Percentiles rank a stretch among this genome's conserved stretches.
These are phyloP conservation scores for Fusarium algeriense DNA, from an alignment of 2,329 filamentous ascomycete genomes.

Conservation along the genomic window DNA sequence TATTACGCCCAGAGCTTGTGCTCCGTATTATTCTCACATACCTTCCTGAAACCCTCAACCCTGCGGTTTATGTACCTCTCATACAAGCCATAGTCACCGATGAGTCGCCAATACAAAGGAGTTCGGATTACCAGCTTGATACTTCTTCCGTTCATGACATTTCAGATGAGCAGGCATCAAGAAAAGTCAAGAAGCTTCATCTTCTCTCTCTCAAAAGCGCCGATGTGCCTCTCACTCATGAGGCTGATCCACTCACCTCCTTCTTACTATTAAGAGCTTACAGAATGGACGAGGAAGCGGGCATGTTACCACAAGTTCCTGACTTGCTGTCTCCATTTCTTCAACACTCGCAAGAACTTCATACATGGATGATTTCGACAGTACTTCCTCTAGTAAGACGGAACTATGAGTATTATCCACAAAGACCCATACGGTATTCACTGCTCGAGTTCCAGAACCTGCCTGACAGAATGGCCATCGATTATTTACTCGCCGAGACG, in stretches of 20 bases:
- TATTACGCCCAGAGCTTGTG: slow-evolving; percentile 73
- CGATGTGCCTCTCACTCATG: slow-evolving; percentile 60
- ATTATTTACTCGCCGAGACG: slow-evolving; percentile 71
- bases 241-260: slow-evolving; percentile 67
- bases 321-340: slow-evolving; percentile 78
- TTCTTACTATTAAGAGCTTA: slow-evolving; percentile 78
- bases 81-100: slow-evolving; percentile 68
- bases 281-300: slow-evolving; percentile 77
- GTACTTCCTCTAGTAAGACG: slow-evolving; percentile 77
- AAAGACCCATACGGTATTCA: slow-evolving; percentile 61
- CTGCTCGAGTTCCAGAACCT: slow-evolving; percentile 74
- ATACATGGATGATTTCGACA: slow-evolving; percentile 76
- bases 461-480: slow-evolving; percentile 69
- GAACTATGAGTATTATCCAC: slow-evolving; percentile 76
- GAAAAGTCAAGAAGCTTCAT: slow-evolving; percentile 71
- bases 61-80: slow-evolving; percentile 72
- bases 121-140: slow-evolving; percentile 63
- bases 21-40: slow-evolving; percentile 81
- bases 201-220: slow-evolving; percentile 69
- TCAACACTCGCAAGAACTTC: slow-evolving; percentile 68
- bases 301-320: slow-evolving; percentile 76
- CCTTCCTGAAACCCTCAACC: slow-evolving; percentile 77
- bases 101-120: slow-evolving; percentile 57
- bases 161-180: slow-evolving; percentile 73
- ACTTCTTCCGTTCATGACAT: slow-evolving; percentile 67